Conservation (phyloP, 129 eudicot genomes). For the Flaveria sonorensis region DNA sequence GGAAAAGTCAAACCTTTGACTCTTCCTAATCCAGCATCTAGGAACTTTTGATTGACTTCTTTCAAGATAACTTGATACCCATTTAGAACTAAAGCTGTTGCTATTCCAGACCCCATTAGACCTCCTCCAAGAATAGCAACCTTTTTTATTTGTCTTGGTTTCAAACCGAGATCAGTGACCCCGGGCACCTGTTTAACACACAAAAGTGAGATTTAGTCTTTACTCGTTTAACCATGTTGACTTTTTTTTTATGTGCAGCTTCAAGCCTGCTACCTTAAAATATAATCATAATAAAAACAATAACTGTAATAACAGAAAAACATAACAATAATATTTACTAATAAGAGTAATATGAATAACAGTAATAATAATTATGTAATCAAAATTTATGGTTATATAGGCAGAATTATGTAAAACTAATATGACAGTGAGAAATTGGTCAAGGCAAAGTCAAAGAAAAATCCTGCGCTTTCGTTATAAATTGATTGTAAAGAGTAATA, state of each 20-base stretch:
- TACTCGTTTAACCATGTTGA: background rate
- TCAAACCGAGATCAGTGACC: constrained; percentile 76
- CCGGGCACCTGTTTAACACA: constrained; percentile 71
- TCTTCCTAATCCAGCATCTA: constrained; percentile 81
- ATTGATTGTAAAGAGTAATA: background rate
- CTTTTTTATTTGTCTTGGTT: constrained; percentile 73
- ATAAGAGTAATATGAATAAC: background rate
- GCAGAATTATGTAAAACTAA: background rate
- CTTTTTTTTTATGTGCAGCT: background rate
- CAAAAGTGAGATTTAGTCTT: background rate
- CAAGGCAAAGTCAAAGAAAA: background rate
- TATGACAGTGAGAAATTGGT: background rate
- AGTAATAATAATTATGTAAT: background rate
- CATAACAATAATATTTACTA: background rate
- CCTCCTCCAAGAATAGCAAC: constrained; percentile 99
- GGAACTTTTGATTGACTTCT: constrained; percentile 91
- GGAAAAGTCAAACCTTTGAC: constrained; percentile 64
- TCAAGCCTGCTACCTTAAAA: background rate
- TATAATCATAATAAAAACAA: too few relatives aligned
- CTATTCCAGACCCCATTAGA: constrained; percentile 99
- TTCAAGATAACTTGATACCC: constrained; percentile 75
- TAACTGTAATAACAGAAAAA: too few relatives aligned
- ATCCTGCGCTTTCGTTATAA: background rate
- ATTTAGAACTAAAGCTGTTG: constrained; percentile 80
- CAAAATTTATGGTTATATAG: background rate